Conservation (phyloP, 495 filamentous ascomycete species). For the Neurospora cerealis region DNA sequence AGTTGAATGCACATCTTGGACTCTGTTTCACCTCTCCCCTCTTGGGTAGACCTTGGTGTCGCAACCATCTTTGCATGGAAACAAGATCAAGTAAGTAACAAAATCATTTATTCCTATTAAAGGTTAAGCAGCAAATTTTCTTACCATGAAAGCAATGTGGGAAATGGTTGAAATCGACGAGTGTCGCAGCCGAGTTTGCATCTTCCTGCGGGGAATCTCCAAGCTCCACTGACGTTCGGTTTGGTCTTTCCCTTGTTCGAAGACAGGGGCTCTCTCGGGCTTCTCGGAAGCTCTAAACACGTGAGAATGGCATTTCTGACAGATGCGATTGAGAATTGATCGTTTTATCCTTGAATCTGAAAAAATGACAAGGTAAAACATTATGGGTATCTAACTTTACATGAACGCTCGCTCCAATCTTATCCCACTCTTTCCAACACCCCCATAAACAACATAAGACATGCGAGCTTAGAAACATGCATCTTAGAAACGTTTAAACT, state of each 20-base stretch:
- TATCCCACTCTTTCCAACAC: not conserved
- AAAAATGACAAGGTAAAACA: not conserved
- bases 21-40: too few relatives aligned
- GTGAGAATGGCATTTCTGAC: not conserved
- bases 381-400: not conserved
- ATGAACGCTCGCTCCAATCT: not conserved
- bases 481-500: not conserved
- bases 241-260: not conserved
- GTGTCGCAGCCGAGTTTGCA: not conserved
- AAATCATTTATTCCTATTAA: too few relatives aligned
- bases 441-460: not conserved
- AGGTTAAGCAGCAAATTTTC: too few relatives aligned
- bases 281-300: not conserved
- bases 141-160: too few relatives aligned
- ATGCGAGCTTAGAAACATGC: not conserved
- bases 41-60: too few relatives aligned
- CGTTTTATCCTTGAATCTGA: not conserved
- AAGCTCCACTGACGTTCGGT: not conserved
- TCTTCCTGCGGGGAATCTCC: not conserved
- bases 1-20: too few relatives aligned
- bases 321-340: not conserved
- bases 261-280: not conserved
- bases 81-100: too few relatives aligned
- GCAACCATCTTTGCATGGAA: too few relatives aligned
- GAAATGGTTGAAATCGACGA: not conserved